Percentiles rank a stretch among this genome's conserved stretches.
These are phyloP conservation scores for Trifolium fragiferum DNA, from an alignment of 306 rosid species.

Conservation along the genomic window DNA sequence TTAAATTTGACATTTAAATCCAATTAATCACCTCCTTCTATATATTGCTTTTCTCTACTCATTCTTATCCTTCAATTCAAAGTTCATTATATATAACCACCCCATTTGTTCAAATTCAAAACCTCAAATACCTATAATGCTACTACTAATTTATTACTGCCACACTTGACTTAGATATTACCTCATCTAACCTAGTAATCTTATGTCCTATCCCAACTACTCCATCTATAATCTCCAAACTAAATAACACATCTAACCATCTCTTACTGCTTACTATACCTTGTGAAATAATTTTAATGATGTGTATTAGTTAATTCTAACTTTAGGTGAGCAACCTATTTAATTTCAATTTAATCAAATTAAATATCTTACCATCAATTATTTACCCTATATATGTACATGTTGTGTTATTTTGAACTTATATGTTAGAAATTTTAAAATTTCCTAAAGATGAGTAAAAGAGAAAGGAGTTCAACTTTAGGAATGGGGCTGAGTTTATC, in stretches of 20 bases:
- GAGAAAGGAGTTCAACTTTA: conserved; percentile 43
- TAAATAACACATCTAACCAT: conserved; percentile 5
- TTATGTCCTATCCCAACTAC: neutral
- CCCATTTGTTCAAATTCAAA: conserved; percentile 15
- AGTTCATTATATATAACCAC: conserved; percentile 3
- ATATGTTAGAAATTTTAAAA: neutral
- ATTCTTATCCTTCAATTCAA: neutral
- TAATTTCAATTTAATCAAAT: conserved; percentile 25
- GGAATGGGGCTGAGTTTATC: conserved; percentile 51
- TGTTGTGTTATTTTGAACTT: neutral
- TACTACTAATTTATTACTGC: neutral
- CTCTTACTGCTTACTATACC: neutral
- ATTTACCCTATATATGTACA: conserved; percentile 12
- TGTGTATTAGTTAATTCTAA: conserved; percentile 3
- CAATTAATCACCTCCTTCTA: conserved; percentile 30
- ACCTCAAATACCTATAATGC: neutral
- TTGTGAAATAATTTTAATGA: conserved; percentile 9
- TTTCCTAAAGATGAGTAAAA: conserved; percentile 35
- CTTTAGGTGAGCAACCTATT: neutral
- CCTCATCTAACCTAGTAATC: conserved; percentile 24
- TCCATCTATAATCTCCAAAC: conserved; percentile 22
- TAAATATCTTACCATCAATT: neutral
- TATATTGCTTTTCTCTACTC: neutral
- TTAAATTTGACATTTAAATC: conserved; percentile 35
- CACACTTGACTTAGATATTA: neutral